Percentiles rank a stretch among this genome's conserved stretches.
Conservation (phyloP, 2,329 filamentous ascomycete species). For the Macrophomina tecta region DNA sequence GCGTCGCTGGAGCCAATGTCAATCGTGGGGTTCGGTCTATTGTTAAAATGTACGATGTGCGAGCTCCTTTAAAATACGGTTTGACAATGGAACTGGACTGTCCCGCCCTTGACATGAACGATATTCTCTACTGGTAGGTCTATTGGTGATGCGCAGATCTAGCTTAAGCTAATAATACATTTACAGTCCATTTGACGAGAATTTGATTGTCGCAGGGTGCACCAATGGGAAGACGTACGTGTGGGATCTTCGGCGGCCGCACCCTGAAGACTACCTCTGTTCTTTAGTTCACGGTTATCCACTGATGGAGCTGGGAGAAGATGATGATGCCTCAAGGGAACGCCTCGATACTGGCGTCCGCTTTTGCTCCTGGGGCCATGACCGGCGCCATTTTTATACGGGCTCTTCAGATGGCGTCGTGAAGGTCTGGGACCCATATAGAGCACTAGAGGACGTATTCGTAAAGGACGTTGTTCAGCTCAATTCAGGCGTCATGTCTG, state of each 20-base stretch:
- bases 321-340: conserved; percentile 52
- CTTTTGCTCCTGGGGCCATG: conserved; percentile 63
- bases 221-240: conserved; percentile 66
- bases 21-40: conserved; percentile 54
- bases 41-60: conserved; percentile 59
- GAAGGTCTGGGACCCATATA: conserved; percentile 65
- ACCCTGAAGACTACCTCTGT: conserved; percentile 53
- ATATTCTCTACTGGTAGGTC: conserved; percentile 58
- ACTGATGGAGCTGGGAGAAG: conserved; percentile 52
- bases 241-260: conserved; percentile 61
- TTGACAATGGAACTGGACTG: conserved; percentile 58
- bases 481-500: conserved; percentile 63
- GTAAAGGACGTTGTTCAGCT: conserved; percentile 58
- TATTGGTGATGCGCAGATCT: not conserved
- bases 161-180: not conserved
- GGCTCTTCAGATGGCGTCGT: conserved; percentile 67
- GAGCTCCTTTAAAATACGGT: conserved; percentile 38
- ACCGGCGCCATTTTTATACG: conserved; percentile 60
- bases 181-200: conserved; percentile 52
- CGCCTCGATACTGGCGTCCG: conserved; percentile 63
- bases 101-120: conserved; percentile 66
- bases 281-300: conserved; percentile 58
- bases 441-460: conserved; percentile 57
- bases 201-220: conserved; percentile 64
- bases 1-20: conserved; percentile 47